Conservation (phyloP, 2,329 filamentous ascomycete genomes). For the Septoria linicola region DNA sequence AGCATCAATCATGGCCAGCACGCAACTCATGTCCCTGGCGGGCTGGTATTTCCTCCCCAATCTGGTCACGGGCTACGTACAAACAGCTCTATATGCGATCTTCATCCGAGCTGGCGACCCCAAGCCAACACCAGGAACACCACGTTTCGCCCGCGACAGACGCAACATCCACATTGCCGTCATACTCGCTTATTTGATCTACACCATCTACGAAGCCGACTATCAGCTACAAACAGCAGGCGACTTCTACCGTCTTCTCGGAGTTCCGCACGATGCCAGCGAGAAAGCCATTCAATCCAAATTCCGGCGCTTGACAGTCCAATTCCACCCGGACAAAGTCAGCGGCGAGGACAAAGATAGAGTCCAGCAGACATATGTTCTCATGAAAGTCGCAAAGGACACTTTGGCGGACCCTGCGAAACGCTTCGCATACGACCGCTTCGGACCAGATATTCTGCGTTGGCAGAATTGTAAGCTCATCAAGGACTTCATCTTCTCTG, state of each 20-base stretch:
- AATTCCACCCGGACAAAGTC: constrained; percentile 82
- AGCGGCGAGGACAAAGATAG: constrained; percentile 40
- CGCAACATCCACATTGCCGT: constrained; percentile 81
- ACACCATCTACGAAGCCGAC: constrained; percentile 91
- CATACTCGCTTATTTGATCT: constrained; percentile 78
- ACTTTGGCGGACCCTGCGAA: constrained; percentile 72
- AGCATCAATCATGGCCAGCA: constrained; percentile 36
- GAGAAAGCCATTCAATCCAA: constrained; percentile 78
- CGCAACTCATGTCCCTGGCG: constrained; percentile 53
- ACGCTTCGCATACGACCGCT: constrained; percentile 85
- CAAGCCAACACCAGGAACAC: constrained; percentile 66
- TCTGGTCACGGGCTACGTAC: constrained; percentile 72
- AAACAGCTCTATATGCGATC: constrained; percentile 80
- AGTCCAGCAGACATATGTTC: constrained; percentile 66
- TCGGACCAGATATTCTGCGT: constrained; percentile 68
- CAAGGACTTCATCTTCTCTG: constrained; percentile 69
- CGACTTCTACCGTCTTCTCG: constrained; percentile 77
- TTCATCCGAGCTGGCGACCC: constrained; percentile 87
- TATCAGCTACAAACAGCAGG: constrained; percentile 69
- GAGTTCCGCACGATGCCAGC: constrained; percentile 64
- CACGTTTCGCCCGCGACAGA: constrained; percentile 70
- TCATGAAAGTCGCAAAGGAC: constrained; percentile 80
- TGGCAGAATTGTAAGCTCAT: constrained; percentile 68
- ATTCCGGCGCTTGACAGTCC: constrained; percentile 71
- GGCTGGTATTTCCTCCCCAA: constrained; percentile 64